Evolutionary conservation across 345 rosid species (phyloP).

Genomic region (Linum lewisii): DNA sequence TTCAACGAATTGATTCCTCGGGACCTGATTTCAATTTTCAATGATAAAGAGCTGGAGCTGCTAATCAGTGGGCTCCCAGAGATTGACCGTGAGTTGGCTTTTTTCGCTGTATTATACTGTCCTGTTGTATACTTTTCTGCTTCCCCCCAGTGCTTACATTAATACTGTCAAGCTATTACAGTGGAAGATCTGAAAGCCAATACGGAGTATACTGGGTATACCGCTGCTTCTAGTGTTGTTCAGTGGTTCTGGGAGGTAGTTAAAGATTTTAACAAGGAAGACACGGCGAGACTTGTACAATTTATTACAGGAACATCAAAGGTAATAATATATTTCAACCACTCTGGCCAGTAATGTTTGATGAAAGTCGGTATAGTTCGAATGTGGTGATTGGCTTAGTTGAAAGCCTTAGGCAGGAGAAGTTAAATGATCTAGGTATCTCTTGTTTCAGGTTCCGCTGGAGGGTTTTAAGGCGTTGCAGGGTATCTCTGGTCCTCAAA

Average conservation of each 20-base stretch:
- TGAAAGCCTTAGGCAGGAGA: not conserved
- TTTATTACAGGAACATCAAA: slow-evolving; percentile 96
- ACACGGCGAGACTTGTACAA: slow-evolving; percentile 88
- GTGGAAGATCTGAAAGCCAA: slow-evolving; percentile 89
- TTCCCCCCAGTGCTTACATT: not conserved
- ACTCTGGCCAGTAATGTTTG: not conserved
- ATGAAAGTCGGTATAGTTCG: no score
- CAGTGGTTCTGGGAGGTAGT: slow-evolving; percentile 98
- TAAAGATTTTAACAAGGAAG: slow-evolving; percentile 84
- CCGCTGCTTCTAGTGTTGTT: slow-evolving; percentile 67
- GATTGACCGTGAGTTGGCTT: slow-evolving; percentile 72
- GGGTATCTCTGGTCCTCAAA: slow-evolving; percentile 95
- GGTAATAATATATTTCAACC: slow-evolving; percentile 26
- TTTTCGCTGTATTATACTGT: slow-evolving; percentile 2
- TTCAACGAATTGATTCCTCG: slow-evolving; percentile 69
- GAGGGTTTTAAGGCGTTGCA: slow-evolving; percentile 92
- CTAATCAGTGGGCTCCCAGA: slow-evolving; percentile 99
- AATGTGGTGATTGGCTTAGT: not conserved
- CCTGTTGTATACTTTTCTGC: slow-evolving; percentile 9
- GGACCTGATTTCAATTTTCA: slow-evolving; percentile 79
- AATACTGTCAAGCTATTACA: slow-evolving; percentile 19
- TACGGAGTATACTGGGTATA: slow-evolving; percentile 80
- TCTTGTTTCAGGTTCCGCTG: slow-evolving; percentile 62
- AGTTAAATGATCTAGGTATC: not conserved
- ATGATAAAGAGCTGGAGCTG: slow-evolving; percentile 98